These are phyloP conservation scores for Colletotrichum filicis DNA, from an alignment of 2,329 filamentous ascomycete genomes.

Conservation along the genomic window DNA sequence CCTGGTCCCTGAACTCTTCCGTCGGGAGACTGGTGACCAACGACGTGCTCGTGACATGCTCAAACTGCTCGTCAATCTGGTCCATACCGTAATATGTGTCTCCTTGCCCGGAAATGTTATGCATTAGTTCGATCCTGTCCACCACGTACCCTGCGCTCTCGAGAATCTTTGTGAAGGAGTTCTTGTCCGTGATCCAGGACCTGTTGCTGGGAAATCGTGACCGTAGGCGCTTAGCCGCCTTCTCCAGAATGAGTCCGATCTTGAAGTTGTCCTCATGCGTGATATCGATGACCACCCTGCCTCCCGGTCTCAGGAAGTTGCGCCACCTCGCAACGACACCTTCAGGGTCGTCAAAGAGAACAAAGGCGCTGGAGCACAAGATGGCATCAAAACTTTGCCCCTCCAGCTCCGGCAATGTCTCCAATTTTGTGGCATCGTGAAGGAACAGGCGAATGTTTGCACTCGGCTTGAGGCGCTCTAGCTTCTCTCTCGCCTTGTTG, in stretches of 20 bases:
- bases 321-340: constrained; percentile 43
- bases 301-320: constrained; percentile 41
- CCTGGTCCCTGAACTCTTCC: constrained; percentile 39
- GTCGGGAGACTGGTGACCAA: constrained; percentile 36
- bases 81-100: constrained; percentile 38
- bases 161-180: constrained; percentile 43
- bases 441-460: constrained; percentile 36
- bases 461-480: constrained; percentile 36
- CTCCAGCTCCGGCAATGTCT: constrained; percentile 33
- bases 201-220: constrained; percentile 42
- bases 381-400: constrained; percentile 44
- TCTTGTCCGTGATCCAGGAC: constrained; percentile 42
- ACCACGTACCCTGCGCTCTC: constrained; percentile 42
- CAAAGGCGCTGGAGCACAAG: constrained; percentile 48
- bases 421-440: constrained; percentile 43
- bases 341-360: constrained; percentile 43
- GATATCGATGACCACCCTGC: constrained; percentile 45
- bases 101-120: constrained; percentile 40
- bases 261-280: constrained; percentile 44
- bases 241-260: constrained; percentile 41
- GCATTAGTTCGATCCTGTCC: constrained; percentile 40
- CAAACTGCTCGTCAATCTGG: constrained; percentile 44
- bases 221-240: constrained; percentile 38
- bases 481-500: constrained; percentile 39
- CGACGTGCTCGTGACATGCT: constrained; percentile 38